These are phyloP conservation scores for Penicillium ochrochloron DNA, from an alignment of 495 filamentous ascomycete species.

Conservation along the genomic window DNA sequence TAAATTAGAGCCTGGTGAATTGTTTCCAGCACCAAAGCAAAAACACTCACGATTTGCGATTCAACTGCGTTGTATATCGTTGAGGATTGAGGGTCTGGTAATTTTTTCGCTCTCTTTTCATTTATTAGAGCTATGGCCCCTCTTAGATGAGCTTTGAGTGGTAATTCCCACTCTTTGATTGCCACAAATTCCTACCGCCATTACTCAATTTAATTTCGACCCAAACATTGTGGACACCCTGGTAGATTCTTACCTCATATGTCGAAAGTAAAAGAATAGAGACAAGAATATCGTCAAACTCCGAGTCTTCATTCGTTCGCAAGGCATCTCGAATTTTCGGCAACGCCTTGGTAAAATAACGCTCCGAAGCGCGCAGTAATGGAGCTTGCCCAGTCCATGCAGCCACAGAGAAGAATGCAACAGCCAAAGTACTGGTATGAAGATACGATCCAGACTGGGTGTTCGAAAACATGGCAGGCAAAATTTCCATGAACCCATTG, in stretches of 20 bases:
- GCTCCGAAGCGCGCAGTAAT: constrained; percentile 42
- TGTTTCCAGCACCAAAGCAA: neutral
- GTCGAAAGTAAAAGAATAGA: constrained; percentile 64
- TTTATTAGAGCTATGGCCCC: constrained; percentile 44
- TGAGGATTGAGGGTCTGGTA: constrained; percentile 20
- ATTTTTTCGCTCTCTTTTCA: constrained; percentile 22
- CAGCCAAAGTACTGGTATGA: constrained; percentile 62
- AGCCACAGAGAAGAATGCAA: constrained; percentile 56
- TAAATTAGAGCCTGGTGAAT: neutral
- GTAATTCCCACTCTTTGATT: constrained; percentile 29
- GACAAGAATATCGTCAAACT: constrained; percentile 61
- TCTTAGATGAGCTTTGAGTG: constrained; percentile 37
- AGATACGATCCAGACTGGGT: constrained; percentile 53
- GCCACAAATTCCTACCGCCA: constrained; percentile 37
- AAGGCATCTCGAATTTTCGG: constrained; percentile 58
- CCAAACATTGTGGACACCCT: neutral
- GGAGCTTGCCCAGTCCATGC: constrained; percentile 50
- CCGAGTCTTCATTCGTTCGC: constrained; percentile 48
- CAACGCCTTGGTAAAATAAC: constrained; percentile 52
- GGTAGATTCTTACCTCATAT: constrained; percentile 58
- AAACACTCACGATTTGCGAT: constrained; percentile 37
- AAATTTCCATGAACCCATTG: constrained; percentile 52
- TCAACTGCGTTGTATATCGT: constrained; percentile 37
- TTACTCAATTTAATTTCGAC: neutral
- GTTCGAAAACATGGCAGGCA: constrained; percentile 58